A percentile compares a stretch with the other conserved stretches of the same genome.
Evolutionary conservation across 371 early-diverging fungal genomes (phyloP).

Genomic region (Capillidium rhysosporum): DNA sequence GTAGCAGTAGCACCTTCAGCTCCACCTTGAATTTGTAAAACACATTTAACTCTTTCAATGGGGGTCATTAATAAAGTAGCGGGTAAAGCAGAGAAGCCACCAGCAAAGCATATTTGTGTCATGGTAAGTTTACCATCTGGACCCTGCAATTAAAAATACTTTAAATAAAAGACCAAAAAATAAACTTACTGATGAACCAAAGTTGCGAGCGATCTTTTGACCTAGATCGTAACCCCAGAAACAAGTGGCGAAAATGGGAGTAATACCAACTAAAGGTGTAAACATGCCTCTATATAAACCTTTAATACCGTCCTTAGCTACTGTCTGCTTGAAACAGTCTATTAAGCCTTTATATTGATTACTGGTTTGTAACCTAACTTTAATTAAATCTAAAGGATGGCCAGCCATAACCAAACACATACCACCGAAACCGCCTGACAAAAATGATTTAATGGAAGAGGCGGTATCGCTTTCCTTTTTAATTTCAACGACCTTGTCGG

Average conservation of each 20-base stretch:
- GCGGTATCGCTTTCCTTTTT: too few relatives aligned
- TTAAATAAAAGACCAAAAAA: neutral
- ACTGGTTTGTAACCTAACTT: conserved; percentile 83
- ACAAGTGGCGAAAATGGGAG: conserved; percentile 86
- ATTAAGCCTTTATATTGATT: conserved; percentile 66
- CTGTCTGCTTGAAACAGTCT: conserved; percentile 75
- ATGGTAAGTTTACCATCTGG: conserved; percentile 24
- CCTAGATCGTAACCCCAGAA: conserved; percentile 72
- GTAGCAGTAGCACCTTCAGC: conserved; percentile 18
- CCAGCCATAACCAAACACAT: conserved; percentile 37
- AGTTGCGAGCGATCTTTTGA: conserved; percentile 14
- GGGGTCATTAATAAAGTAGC: conserved; percentile 86
- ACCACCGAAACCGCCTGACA: conserved; percentile 89
- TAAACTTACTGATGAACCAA: neutral
- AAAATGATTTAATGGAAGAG: conserved; percentile 56
- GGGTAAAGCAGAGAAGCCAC: conserved; percentile 89
- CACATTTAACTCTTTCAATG: conserved; percentile 87
- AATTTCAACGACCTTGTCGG: too few relatives aligned
- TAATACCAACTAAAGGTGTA: conserved; percentile 77
- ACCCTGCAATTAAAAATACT: too few relatives aligned
- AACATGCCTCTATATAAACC: conserved; percentile 91
- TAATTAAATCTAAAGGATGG: conserved; percentile 72
- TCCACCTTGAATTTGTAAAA: conserved; percentile 56
- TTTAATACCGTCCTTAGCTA: conserved; percentile 69
- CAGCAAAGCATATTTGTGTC: conserved; percentile 72